These are phyloP conservation scores for Spathaspora sp. DNA, from an alignment of 805 yeast genomes.

Conservation along the genomic window DNA sequence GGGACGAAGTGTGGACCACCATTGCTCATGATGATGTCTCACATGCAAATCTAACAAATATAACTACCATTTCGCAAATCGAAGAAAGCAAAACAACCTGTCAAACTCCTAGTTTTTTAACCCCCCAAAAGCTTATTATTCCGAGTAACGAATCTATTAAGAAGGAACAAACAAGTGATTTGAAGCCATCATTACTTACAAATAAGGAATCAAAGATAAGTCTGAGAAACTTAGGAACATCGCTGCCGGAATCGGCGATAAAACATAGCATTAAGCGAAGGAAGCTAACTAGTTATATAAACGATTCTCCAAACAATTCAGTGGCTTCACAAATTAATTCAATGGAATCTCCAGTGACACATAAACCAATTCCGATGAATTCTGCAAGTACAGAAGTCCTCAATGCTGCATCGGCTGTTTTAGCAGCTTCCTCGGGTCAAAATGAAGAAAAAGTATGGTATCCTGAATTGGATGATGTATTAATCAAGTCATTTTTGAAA, in stretches of 20 bases:
- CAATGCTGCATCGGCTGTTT: background rate
- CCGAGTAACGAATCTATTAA: background rate
- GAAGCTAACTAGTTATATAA: conserved; percentile 10
- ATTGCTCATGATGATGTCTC: conserved; percentile 16
- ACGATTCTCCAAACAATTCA: conserved; percentile 31
- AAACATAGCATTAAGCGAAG: conserved; percentile 10
- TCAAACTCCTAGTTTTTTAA: conserved; percentile 17
- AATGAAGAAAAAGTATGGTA: conserved; percentile 30
- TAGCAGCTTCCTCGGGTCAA: background rate
- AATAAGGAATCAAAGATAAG: background rate
- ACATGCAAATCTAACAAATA: conserved; percentile 5
- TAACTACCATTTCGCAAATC: conserved; percentile 10
- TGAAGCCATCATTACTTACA: background rate
- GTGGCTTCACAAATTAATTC: conserved; percentile 34
- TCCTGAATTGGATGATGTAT: conserved; percentile 29
- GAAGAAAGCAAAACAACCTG: conserved; percentile 1
- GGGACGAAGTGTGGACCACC: conserved; percentile 28
- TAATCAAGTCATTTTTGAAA: conserved; percentile 32
- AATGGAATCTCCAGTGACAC: conserved; percentile 22
- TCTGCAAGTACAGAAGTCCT: conserved; percentile 7
- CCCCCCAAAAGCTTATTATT: conserved; percentile 27
- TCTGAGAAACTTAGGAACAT: background rate
- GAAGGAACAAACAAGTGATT: background rate
- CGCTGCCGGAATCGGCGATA: background rate
- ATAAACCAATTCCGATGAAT: background rate